phyloP scores from a whole-genome alignment of 2,329 filamentous ascomycete species.

The Fusarium sp. region DNA sequence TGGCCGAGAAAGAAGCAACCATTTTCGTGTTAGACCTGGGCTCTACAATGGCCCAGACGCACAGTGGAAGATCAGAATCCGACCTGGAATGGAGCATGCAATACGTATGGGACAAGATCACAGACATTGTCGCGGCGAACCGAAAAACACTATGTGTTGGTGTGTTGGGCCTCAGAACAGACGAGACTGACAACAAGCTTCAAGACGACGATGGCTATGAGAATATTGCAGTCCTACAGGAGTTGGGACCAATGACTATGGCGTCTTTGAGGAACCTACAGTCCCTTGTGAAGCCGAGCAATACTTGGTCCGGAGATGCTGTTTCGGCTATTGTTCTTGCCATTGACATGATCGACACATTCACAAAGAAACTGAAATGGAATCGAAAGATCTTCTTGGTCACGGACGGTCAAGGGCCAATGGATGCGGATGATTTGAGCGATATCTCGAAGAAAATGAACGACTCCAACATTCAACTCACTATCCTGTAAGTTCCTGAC shows the following conservation, averaged over 20 bases:
- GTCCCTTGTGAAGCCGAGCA: constrained; percentile 73
- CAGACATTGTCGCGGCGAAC: constrained; percentile 75
- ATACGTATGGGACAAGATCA: constrained; percentile 93
- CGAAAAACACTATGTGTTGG: constrained; percentile 77
- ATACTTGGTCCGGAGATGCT: constrained; percentile 79
- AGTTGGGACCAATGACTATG: constrained; percentile 71
- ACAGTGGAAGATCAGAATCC: constrained; percentile 77
- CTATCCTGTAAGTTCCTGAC: constrained; percentile 73
- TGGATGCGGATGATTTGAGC: constrained; percentile 78
- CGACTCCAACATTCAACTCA: constrained; percentile 79
- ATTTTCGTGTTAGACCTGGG: constrained; percentile 94
- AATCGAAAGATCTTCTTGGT: constrained; percentile 84
- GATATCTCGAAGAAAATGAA: constrained; percentile 81
- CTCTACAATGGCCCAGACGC: constrained; percentile 80
- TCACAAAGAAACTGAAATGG: constrained; percentile 86
- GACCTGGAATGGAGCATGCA: constrained; percentile 91
- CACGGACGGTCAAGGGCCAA: constrained; percentile 80
- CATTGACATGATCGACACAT: constrained; percentile 83
- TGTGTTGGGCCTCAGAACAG: constrained; percentile 86
- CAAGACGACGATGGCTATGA: constrained; percentile 79
- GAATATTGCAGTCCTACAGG: constrained; percentile 85
- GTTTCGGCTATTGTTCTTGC: constrained; percentile 90
- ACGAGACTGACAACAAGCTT: constrained; percentile 78
- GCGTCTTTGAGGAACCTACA: constrained; percentile 75
- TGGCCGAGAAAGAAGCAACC: constrained; percentile 94